phyloP scores from a whole-genome alignment of 2,329 filamentous ascomycete genomes.

The Paramyrothecium roridum region DNA sequence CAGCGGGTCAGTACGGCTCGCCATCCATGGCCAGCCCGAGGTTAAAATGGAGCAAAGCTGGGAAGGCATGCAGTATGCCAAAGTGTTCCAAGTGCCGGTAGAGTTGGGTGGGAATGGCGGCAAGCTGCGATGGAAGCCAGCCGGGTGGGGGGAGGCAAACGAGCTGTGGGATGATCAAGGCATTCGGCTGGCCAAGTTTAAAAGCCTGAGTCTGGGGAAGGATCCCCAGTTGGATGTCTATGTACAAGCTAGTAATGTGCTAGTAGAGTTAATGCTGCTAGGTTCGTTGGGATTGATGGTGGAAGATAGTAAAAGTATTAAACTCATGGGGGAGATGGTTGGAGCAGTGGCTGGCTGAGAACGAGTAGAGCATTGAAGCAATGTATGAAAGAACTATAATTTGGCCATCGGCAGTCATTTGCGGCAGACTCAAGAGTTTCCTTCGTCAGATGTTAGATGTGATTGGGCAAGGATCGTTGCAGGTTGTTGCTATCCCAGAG shows the following conservation, averaged over 20 bases:
- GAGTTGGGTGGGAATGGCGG: background rate
- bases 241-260: background rate
- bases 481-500: too few relatives aligned
- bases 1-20: conserved; percentile 1
- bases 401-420: too few relatives aligned
- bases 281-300: background rate
- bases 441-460: too few relatives aligned
- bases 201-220: background rate
- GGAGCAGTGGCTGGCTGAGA: background rate
- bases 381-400: too few relatives aligned
- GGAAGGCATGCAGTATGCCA: conserved; percentile 3
- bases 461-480: too few relatives aligned
- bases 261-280: background rate
- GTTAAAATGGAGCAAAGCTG: conserved; percentile 2
- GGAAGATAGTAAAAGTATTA: conserved; percentile 1
- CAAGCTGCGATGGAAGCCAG: background rate
- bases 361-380: too few relatives aligned
- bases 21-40: background rate
- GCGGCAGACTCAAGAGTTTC: too few relatives aligned
- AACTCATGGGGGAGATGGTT: background rate
- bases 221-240: background rate
- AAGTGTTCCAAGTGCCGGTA: background rate
- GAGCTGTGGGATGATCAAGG: background rate
- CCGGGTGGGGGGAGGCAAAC: background rate
- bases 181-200: background rate